phyloP scores from a whole-genome alignment of 345 rosid genomes.

The Boechera retrofracta region DNA sequence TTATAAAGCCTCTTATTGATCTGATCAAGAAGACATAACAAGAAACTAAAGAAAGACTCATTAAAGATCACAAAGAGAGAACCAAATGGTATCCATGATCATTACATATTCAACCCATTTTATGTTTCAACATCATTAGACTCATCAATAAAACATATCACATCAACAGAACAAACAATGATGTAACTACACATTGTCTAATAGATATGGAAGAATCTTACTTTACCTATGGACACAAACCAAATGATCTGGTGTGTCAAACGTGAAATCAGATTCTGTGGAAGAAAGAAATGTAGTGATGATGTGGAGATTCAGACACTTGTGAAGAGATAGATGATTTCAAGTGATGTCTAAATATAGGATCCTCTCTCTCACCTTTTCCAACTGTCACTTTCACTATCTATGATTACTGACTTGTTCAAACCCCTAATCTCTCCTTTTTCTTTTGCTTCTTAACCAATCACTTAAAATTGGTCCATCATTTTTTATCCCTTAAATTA shows the following conservation, averaged over 20 bases:
- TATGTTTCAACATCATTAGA: background rate
- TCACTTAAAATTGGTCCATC: slow-evolving; percentile 34
- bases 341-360: slow-evolving; percentile 44
- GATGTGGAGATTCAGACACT: slow-evolving; percentile 40
- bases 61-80: slow-evolving; percentile 19
- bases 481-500: background rate
- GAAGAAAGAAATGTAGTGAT: slow-evolving; percentile 12
- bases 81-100: slow-evolving; percentile 1
- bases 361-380: slow-evolving; percentile 29
- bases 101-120: too few relatives aligned
- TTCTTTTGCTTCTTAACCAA: slow-evolving; percentile 33
- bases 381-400: slow-evolving; percentile 46
- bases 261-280: slow-evolving; percentile 14
- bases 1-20: slow-evolving; percentile 9
- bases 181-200: slow-evolving; percentile 22
- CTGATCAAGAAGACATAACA: slow-evolving; percentile 23
- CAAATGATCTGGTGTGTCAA: slow-evolving; percentile 23
- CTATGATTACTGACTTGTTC: slow-evolving; percentile 46
- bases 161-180: slow-evolving; percentile 12
- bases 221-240: slow-evolving; percentile 37
- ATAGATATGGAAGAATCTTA: slow-evolving; percentile 10
- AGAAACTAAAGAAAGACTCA: background rate
- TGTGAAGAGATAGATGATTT: slow-evolving; percentile 29
- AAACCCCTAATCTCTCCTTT: slow-evolving; percentile 32
- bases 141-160: background rate